These are phyloP conservation scores for Cercophora scortea DNA, from an alignment of 495 filamentous ascomycete genomes.

Conservation along the genomic window DNA sequence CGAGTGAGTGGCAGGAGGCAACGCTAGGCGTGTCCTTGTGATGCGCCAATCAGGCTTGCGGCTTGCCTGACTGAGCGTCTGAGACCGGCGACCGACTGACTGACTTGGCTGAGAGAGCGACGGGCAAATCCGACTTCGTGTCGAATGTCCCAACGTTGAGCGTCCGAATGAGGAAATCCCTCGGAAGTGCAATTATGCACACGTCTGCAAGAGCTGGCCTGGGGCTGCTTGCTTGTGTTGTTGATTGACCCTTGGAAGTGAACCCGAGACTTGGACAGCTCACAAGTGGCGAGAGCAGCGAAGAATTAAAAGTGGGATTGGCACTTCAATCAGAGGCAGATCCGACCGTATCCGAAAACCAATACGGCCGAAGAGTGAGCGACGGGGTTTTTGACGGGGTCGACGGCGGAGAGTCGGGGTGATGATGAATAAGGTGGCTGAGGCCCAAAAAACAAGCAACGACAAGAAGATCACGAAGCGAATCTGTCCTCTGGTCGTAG, in stretches of 20 bases:
- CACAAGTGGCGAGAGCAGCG: not conserved
- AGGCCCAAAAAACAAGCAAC: too few relatives aligned
- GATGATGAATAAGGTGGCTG: too few relatives aligned
- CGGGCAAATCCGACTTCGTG: constrained; percentile 11
- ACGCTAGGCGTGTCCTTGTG: constrained; percentile 1
- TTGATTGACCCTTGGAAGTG: not conserved
- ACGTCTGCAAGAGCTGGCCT: too few relatives aligned
- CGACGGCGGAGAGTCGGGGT: too few relatives aligned
- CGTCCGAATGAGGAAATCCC: constrained; percentile 9
- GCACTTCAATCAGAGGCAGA: too few relatives aligned
- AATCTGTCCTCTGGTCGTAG: too few relatives aligned
- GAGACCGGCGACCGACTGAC: not conserved
- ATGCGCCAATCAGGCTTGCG: constrained; percentile 3
- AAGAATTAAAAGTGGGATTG: not conserved
- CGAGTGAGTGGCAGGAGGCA: constrained; percentile 12
- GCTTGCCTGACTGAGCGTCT: not conserved
- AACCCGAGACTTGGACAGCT: too few relatives aligned
- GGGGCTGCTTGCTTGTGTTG: too few relatives aligned
- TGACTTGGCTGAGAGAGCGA: not conserved
- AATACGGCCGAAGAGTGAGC: too few relatives aligned
- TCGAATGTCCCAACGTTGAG: not conserved
- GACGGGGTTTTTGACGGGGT: too few relatives aligned
- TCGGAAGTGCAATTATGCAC: constrained; percentile 1
- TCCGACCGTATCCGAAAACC: too few relatives aligned
- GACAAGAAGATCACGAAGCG: too few relatives aligned